These are phyloP conservation scores for Pseudotulostoma volvatum DNA, from an alignment of 495 filamentous ascomycete species.

Conservation along the genomic window DNA sequence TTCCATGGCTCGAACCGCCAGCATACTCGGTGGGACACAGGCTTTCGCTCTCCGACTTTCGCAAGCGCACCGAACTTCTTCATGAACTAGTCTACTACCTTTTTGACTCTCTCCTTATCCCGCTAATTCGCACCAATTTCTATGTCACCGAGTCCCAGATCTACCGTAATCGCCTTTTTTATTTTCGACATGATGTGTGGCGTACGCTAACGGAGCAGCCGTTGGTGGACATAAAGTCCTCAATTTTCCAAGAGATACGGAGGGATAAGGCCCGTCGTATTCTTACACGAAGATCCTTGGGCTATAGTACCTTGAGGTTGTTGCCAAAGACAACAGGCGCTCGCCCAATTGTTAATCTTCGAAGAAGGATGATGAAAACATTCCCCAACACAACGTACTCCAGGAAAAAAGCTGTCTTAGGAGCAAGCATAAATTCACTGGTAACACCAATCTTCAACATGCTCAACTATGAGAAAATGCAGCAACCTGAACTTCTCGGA, in stretches of 20 bases:
- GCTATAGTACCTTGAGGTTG: conserved; percentile 64
- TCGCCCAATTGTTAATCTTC: conserved; percentile 76
- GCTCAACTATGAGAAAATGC: conserved; percentile 57
- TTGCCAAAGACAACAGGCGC: conserved; percentile 57
- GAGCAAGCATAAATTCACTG: conserved; percentile 64
- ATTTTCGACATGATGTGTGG: conserved; percentile 92
- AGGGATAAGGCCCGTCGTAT: conserved; percentile 37
- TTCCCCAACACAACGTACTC: conserved; percentile 22
- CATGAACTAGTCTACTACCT: conserved; percentile 80
- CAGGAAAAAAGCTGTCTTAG: conserved; percentile 31
- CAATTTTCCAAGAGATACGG: conserved; percentile 69
- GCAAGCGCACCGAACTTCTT: conserved; percentile 66
- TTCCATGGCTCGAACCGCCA: conserved; percentile 58
- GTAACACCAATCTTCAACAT: conserved; percentile 60
- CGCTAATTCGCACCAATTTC: conserved; percentile 73
- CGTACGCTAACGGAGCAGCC: conserved; percentile 55
- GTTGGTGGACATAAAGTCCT: conserved; percentile 46
- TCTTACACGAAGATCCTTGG: conserved; percentile 45
- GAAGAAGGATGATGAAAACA: conserved; percentile 36
- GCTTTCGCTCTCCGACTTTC: conserved; percentile 49
- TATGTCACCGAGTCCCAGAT: conserved; percentile 83
- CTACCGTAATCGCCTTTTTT: conserved; percentile 72
- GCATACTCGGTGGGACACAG: conserved; percentile 24
- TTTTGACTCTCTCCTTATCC: conserved; percentile 82
- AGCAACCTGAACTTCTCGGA: conserved; percentile 47